Conservation (phyloP, 2,329 filamentous ascomycete genomes). For the Calonectria fujianensis region DNA sequence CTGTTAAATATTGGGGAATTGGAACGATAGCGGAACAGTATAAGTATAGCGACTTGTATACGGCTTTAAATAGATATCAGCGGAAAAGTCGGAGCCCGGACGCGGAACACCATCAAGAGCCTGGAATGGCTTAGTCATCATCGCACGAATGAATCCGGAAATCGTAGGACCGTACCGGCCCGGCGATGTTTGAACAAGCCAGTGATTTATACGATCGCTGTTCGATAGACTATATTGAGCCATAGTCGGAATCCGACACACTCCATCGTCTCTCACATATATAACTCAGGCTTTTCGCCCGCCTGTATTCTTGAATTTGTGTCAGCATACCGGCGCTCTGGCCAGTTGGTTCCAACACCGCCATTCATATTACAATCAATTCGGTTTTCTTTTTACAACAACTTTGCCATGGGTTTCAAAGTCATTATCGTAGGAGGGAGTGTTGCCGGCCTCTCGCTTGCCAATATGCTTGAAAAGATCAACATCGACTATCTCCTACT, state of each 20-base stretch:
- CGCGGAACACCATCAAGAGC: neutral
- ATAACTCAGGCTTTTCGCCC: neutral
- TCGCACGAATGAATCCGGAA: neutral
- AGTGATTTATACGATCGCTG: neutral
- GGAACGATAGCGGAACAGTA: neutral
- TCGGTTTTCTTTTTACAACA: neutral
- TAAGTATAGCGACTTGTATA: neutral
- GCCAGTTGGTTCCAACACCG: neutral
- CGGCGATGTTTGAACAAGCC: neutral
- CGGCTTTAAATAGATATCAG: neutral
- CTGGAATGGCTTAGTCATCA: neutral
- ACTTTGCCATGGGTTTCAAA: constrained; percentile 5
- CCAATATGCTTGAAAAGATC: neutral
- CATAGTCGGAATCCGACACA: neutral
- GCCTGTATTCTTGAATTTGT: neutral
- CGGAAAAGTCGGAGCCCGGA: neutral
- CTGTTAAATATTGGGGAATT: neutral
- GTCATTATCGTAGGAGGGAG: constrained; percentile 8
- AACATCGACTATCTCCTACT: constrained; percentile 5
- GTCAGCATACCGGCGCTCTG: neutral
- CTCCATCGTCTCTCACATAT: neutral
- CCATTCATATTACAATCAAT: neutral
- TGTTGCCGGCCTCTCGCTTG: constrained; percentile 4
- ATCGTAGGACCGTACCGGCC: neutral
- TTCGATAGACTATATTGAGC: neutral